A percentile compares a stretch with the other conserved stretches of the same genome.
phyloP scores from a whole-genome alignment of 192 early-diverging fungal species.

The Backusella psychrophila region DNA sequence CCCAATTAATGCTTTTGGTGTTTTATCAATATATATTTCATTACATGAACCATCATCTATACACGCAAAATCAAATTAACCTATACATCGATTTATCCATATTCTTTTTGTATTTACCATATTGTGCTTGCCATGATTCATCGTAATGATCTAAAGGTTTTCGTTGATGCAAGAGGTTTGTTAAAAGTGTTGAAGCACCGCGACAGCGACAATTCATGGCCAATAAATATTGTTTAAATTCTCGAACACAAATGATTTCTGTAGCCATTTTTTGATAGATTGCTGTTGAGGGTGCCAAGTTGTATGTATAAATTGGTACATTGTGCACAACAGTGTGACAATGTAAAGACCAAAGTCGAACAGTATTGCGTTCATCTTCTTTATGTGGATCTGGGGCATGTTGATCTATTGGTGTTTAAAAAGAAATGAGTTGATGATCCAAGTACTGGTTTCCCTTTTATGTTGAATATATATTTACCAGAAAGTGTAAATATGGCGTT shows the following conservation, averaged over 20 bases:
- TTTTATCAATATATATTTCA: slow-evolving; percentile 49
- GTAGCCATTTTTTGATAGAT: slow-evolving; percentile 53
- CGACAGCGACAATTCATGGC: slow-evolving; percentile 53
- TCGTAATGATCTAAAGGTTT: slow-evolving; percentile 50
- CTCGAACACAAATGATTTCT: slow-evolving; percentile 43
- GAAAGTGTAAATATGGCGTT: slow-evolving; percentile 44
- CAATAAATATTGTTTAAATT: slow-evolving; percentile 45
- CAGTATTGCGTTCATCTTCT: slow-evolving; percentile 67
- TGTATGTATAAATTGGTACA: slow-evolving; percentile 58
- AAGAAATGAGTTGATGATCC: too few species aligned
- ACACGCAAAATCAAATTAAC: not conserved
- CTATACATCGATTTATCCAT: not conserved
- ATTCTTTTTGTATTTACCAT: slow-evolving; percentile 21
- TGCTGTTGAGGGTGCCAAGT: slow-evolving; percentile 56
- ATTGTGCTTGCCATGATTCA: slow-evolving; percentile 63
- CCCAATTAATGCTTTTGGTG: slow-evolving; percentile 55
- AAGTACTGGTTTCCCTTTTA: not conserved
- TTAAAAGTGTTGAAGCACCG: slow-evolving; percentile 54
- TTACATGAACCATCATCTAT: slow-evolving; percentile 58
- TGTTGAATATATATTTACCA: slow-evolving; percentile 12
- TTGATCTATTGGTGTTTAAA: slow-evolving; percentile 35
- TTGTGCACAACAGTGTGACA: slow-evolving; percentile 44
- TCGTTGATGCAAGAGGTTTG: slow-evolving; percentile 57
- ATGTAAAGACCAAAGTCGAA: slow-evolving; percentile 63
- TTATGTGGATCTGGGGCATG: slow-evolving; percentile 40